Percentiles rank a stretch among this genome's conserved stretches.
phyloP scores from a whole-genome alignment of 768 basidiomycete species.

The Leucogyrophana mollusca region DNA sequence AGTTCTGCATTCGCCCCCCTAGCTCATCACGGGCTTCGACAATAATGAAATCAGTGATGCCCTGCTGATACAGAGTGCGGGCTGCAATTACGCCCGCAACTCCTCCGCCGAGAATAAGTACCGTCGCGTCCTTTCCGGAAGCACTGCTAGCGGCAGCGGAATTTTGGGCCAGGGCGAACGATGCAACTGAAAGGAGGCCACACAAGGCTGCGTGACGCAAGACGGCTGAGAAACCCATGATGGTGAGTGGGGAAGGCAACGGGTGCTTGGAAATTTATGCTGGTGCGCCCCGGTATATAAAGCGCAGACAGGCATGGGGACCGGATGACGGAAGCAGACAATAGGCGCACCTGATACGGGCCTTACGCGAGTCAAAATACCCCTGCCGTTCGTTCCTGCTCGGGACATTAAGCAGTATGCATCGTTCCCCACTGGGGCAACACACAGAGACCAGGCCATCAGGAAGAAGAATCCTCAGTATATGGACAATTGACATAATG shows the following conservation, averaged over 20 bases:
- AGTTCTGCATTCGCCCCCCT: slow-evolving; percentile 59
- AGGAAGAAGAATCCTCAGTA: no score
- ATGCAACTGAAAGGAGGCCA: slow-evolving; percentile 4
- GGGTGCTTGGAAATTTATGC: not conserved
- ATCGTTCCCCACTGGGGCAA: no score
- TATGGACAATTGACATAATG: no score
- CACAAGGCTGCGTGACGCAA: slow-evolving; percentile 1
- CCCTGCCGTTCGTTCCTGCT: no score
- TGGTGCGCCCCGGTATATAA: slow-evolving; percentile 1
- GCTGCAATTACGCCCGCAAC: slow-evolving; percentile 67
- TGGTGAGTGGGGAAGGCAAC: not conserved
- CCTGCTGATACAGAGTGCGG: slow-evolving; percentile 51
- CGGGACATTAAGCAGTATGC: no score
- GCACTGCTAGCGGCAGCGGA: slow-evolving; percentile 4
- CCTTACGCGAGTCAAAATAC: no score
- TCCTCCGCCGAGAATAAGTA: slow-evolving; percentile 67
- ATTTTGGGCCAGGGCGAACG: slow-evolving; percentile 10
- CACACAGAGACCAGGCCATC: no score
- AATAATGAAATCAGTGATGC: slow-evolving; percentile 57
- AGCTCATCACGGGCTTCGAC: slow-evolving; percentile 58
- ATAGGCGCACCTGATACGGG: not conserved
- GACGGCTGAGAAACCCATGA: slow-evolving; percentile 13
- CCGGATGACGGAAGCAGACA: not conserved
- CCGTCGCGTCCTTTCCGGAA: slow-evolving; percentile 22
- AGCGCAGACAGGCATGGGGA: not conserved